phyloP scores from a whole-genome alignment of 2,329 filamentous ascomycete species.

The Daldinia eschscholtzii region DNA sequence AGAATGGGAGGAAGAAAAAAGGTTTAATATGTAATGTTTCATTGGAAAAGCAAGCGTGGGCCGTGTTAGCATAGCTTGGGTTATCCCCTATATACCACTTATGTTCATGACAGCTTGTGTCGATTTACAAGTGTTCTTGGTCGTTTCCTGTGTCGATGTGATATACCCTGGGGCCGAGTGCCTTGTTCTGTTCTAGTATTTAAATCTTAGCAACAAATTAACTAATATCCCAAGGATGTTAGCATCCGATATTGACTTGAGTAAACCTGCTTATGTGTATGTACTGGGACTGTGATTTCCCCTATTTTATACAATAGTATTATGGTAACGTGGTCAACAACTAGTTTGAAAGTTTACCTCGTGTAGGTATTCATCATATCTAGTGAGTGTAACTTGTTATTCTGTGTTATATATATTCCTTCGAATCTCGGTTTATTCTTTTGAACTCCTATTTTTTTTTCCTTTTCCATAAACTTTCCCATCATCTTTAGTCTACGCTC shows the following conservation, averaged over 20 bases:
- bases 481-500: background rate
- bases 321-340: too few species aligned
- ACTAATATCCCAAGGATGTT: background rate
- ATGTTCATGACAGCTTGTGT: slow-evolving; percentile 43
- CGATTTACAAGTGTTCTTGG: slow-evolving; percentile 36
- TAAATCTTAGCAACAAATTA: background rate
- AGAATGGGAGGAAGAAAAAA: slow-evolving; percentile 13
- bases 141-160: slow-evolving; percentile 6
- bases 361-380: too few species aligned
- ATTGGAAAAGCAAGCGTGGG: slow-evolving; percentile 34
- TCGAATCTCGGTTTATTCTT: too few species aligned
- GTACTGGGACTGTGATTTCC: too few species aligned
- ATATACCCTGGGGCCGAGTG: background rate
- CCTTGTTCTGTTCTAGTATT: background rate
- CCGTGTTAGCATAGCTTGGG: slow-evolving; percentile 38
- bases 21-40: slow-evolving; percentile 46
- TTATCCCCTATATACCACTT: slow-evolving; percentile 31
- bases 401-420: too few species aligned
- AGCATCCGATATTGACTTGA: too few species aligned
- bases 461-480: too few species aligned
- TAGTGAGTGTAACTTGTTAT: too few species aligned
- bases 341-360: too few species aligned
- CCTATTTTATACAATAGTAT: too few species aligned
- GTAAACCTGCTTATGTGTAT: too few species aligned
- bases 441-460: too few species aligned